phyloP scores from a whole-genome alignment of 345 rosid species.

The Linum lewisii region DNA sequence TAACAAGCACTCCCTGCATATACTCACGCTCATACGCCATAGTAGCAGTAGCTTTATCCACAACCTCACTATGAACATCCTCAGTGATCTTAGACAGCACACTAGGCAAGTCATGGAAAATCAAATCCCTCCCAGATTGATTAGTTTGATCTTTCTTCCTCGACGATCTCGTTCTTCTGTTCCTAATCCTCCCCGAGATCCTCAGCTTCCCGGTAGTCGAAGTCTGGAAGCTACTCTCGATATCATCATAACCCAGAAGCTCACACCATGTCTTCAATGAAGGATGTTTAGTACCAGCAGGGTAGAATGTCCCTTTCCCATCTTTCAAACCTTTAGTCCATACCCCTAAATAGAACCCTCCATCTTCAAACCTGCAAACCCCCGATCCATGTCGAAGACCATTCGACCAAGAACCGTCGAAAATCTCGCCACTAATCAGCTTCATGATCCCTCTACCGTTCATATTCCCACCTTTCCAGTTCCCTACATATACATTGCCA shows the following conservation, averaged over 20 bases:
- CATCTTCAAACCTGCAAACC: constrained; percentile 64
- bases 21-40: constrained; percentile 73
- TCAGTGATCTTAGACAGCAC: constrained; percentile 25
- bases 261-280: constrained; percentile 45
- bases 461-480: constrained; percentile 76
- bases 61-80: constrained; percentile 38
- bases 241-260: constrained; percentile 38
- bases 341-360: constrained; percentile 68
- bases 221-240: constrained; percentile 32
- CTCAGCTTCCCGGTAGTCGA: constrained; percentile 28
- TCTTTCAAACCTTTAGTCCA: constrained; percentile 79
- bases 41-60: constrained; percentile 23
- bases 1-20: constrained; percentile 79
- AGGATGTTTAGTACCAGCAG: constrained; percentile 67
- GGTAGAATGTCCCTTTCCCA: constrained; percentile 81
- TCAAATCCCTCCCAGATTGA: constrained; percentile 30
- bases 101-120: constrained; percentile 26
- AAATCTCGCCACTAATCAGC: constrained; percentile 76
- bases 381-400: constrained; percentile 79
- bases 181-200: constrained; percentile 34
- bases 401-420: constrained; percentile 71
- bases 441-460: constrained; percentile 83
- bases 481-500: constrained; percentile 73
- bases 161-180: constrained; percentile 24
- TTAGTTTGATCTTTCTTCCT: constrained; percentile 23